Percentiles rank a stretch among this genome's conserved stretches.
Conservation (phyloP, 1,139 yeast species). For the Meyerozyma sp. region DNA sequence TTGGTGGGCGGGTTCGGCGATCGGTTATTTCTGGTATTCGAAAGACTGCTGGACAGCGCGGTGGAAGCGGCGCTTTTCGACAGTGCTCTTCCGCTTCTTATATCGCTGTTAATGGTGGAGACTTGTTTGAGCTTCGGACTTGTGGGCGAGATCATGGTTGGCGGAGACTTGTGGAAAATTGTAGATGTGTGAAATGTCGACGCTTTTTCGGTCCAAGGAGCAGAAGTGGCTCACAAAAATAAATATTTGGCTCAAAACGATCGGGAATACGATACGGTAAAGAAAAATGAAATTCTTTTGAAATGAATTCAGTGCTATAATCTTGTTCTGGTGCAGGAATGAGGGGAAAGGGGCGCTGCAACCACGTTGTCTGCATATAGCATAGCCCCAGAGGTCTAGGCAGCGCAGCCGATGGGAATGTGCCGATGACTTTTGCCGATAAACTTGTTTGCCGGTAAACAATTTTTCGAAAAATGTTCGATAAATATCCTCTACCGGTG, state of each 20-base stretch:
- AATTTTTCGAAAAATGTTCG: too few species aligned
- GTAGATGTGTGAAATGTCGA: neutral
- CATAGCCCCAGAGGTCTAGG: neutral
- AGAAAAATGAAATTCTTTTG: neutral
- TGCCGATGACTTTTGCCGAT: neutral
- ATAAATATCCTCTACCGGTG: too few species aligned
- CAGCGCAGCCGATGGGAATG: neutral
- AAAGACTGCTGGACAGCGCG: slow-evolving; percentile 3
- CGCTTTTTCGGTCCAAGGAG: neutral
- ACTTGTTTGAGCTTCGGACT: slow-evolving; percentile 4
- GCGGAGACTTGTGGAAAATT: neutral
- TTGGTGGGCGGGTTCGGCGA: slow-evolving; percentile 5
- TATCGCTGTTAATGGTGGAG: slow-evolving; percentile 7
- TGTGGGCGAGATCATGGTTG: neutral
- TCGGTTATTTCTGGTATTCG: slow-evolving; percentile 5
- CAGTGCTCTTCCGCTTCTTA: slow-evolving; percentile 5
- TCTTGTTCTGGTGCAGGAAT: neutral
- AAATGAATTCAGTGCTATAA: too few species aligned
- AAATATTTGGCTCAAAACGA: too few species aligned
- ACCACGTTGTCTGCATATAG: neutral
- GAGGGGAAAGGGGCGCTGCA: neutral
- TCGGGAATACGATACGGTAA: neutral
- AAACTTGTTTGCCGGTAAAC: too few species aligned
- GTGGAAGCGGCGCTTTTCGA: slow-evolving; percentile 1
- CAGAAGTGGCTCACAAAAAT: too few species aligned